phyloP scores from a whole-genome alignment of 2,329 filamentous ascomycete genomes.

The Epichloe sylvatica region DNA sequence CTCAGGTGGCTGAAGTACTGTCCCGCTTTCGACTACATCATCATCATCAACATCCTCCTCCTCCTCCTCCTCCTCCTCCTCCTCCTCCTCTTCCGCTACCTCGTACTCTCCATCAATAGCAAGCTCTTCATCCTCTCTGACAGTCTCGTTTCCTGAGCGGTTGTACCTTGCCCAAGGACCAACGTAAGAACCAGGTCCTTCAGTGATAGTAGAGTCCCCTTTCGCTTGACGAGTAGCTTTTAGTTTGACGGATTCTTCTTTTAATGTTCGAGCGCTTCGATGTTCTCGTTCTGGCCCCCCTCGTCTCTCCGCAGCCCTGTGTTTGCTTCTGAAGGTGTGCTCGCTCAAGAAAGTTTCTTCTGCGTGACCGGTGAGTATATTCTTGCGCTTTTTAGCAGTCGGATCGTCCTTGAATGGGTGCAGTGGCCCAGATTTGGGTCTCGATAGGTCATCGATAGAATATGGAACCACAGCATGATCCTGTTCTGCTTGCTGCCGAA shows the following conservation, averaged over 20 bases:
- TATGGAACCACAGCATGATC: slow-evolving; percentile 50
- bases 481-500: slow-evolving; percentile 38
- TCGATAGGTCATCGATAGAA: slow-evolving; percentile 58
- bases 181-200: slow-evolving; percentile 77
- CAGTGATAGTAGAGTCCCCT: slow-evolving; percentile 69
- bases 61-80: slow-evolving; percentile 72
- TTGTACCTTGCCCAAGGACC: slow-evolving; percentile 88
- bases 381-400: slow-evolving; percentile 57
- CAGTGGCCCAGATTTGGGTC: slow-evolving; percentile 50
- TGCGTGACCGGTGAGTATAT: slow-evolving; percentile 71
- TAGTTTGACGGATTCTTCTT: slow-evolving; percentile 53
- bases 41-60: slow-evolving; percentile 50
- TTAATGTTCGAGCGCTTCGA: slow-evolving; percentile 42
- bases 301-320: slow-evolving; percentile 64
- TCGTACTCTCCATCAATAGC: slow-evolving; percentile 69
- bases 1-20: slow-evolving; percentile 42
- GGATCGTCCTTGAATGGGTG: slow-evolving; percentile 61
- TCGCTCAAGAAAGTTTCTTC: slow-evolving; percentile 84
- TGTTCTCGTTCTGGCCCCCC: slow-evolving; percentile 44
- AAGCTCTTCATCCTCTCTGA: slow-evolving; percentile 60
- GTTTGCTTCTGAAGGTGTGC: slow-evolving; percentile 74
- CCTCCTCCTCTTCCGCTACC: slow-evolving; percentile 67
- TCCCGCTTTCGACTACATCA: slow-evolving; percentile 45
- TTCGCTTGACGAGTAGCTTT: slow-evolving; percentile 70
- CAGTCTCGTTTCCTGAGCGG: slow-evolving; percentile 57